These are phyloP conservation scores for Diplodia sapinea DNA, from an alignment of 2,329 filamentous ascomycete species.

Conservation along the genomic window DNA sequence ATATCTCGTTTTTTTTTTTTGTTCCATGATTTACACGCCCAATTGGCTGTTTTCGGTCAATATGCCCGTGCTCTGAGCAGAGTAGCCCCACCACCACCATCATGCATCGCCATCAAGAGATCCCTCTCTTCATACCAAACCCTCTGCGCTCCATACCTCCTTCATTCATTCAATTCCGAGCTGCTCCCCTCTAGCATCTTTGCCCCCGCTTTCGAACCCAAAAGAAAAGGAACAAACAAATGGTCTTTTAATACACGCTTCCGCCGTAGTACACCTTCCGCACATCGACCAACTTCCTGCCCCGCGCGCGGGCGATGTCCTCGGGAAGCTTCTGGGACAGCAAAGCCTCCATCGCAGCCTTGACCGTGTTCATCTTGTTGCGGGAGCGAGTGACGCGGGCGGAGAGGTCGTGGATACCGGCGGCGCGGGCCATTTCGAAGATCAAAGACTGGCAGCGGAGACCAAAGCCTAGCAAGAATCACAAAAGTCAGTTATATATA, in stretches of 20 bases:
- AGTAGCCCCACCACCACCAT: background rate
- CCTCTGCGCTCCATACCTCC: background rate
- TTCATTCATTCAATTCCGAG: background rate
- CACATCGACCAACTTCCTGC: conserved; percentile 95
- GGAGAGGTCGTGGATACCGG: conserved; percentile 85
- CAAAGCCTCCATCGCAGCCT: conserved; percentile 84
- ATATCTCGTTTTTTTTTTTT: background rate
- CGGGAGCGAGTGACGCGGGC: conserved; percentile 82
- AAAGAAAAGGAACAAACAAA: background rate
- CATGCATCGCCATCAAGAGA: background rate
- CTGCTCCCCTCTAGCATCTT: background rate
- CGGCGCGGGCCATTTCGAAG: conserved; percentile 89
- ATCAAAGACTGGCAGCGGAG: conserved; percentile 89
- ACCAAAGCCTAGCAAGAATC: conserved; percentile 73
- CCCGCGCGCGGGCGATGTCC: conserved; percentile 83
- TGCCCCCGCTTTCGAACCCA: background rate
- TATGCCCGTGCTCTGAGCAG: background rate
- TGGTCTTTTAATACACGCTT: conserved; percentile 44
- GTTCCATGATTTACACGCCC: background rate
- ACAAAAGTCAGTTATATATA: conserved; percentile 9
- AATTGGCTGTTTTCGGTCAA: background rate
- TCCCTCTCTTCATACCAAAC: background rate
- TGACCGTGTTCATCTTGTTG: conserved; percentile 98
- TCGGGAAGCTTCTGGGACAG: conserved; percentile 85
- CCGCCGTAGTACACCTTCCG: conserved; percentile 97